Evolutionary conservation across 2,329 filamentous ascomycete species (phyloP), one percentile per base, ranked within the genome.

Genomic region (Xylaria sp.): DNA sequence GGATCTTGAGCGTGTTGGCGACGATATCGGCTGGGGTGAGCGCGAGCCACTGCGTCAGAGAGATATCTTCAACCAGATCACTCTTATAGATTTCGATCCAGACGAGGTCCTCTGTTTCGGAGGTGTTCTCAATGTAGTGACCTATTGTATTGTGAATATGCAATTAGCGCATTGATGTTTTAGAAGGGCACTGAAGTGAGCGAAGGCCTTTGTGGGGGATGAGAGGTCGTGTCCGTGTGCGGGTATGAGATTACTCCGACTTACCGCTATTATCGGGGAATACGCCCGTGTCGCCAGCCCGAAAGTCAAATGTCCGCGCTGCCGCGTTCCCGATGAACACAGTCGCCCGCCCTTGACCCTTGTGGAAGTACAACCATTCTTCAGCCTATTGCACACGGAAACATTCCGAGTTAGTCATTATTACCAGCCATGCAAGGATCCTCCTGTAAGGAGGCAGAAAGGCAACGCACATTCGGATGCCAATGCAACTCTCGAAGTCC

Each of bases 61-160:
- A 85, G 70, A 92, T 89, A 74, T 92, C 90, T 0, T 86, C 87
- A 1, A 92, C 88, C 2, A 86, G 84, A 69, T 92, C 88, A 49
- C 85, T 87, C 80, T 90, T 91, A 82, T 90, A 92, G 20, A 92
- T 86, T 76, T 92, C 90, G 36, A 92, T 86, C 86, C 88, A 92
- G 4, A 89, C 83, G 3, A 92, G 81, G 59, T 90, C 87, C 68
- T 91, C 87, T 0, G 84, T 87, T 1, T 88, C 81, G 0, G 87
- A 90, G 0, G 85, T 89, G 76, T 92, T 92, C 72, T 92, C 89
- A 65, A 92, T 89, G 73, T 92, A 92, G 73, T 92, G 90, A 0
- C 89, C 76, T 77, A 33, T 20, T 20, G 4, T 13, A 40, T 40
- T 17, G 5, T 6, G 38, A 5, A 6, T 6, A 17, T 42, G 7